These are phyloP conservation scores for Akanthomyces uredinophilus DNA, from an alignment of 2,329 filamentous ascomycete species.

Conservation along the genomic window DNA sequence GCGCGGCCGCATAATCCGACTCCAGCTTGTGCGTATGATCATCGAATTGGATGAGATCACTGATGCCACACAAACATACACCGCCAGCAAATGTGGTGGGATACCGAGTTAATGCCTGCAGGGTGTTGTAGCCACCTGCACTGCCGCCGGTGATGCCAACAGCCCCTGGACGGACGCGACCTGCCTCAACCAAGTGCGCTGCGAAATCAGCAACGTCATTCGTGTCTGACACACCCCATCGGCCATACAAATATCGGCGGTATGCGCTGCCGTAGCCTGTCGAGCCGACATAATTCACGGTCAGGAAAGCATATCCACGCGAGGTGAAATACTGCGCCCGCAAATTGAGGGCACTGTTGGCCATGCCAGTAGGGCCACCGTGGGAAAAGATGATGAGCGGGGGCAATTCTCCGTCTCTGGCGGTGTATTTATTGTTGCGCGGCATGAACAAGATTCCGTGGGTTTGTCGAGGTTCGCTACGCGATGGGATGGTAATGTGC, in stretches of 20 bases:
- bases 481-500: slow-evolving; percentile 27
- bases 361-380: slow-evolving; percentile 45
- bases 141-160: slow-evolving; percentile 47
- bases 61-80: slow-evolving; percentile 46
- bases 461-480: slow-evolving; percentile 27
- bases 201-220: slow-evolving; percentile 46
- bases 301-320: slow-evolving; percentile 46
- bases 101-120: slow-evolving; percentile 43
- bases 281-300: slow-evolving; percentile 49
- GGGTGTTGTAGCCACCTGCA: slow-evolving; percentile 49
- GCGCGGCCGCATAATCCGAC: slow-evolving; percentile 42
- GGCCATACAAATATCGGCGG: slow-evolving; percentile 41
- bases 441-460: slow-evolving; percentile 47
- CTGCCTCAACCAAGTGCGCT: slow-evolving; percentile 33
- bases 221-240: slow-evolving; percentile 47
- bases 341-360: slow-evolving; percentile 38
- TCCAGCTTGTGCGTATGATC: slow-evolving; percentile 53
- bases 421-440: slow-evolving; percentile 38
- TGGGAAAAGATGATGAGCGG: slow-evolving; percentile 47
- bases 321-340: slow-evolving; percentile 48
- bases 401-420: slow-evolving; percentile 34
- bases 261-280: slow-evolving; percentile 47
- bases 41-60: slow-evolving; percentile 42
- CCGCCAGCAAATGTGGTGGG: slow-evolving; percentile 44
- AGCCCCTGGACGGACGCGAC: slow-evolving; percentile 31